phyloP scores from a whole-genome alignment of 352 stramenopile species.

The Phytopythium aichiense region DNA sequence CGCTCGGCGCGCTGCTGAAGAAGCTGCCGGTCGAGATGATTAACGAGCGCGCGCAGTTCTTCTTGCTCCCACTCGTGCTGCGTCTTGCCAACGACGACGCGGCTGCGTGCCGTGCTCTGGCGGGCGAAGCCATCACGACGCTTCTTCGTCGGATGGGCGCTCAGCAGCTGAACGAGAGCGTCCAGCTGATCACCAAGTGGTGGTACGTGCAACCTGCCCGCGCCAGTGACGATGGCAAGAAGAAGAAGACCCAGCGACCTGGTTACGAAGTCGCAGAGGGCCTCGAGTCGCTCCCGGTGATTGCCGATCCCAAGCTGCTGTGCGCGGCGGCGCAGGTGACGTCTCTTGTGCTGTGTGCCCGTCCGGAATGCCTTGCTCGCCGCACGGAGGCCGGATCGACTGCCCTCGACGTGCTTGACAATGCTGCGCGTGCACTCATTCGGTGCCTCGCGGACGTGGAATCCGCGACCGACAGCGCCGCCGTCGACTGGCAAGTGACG shows the following conservation, averaged over 20 bases:
- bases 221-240: slow-evolving; percentile 13
- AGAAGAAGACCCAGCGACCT: slow-evolving; percentile 1
- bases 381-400: background rate
- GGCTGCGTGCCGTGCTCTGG: slow-evolving; percentile 80
- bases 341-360: slow-evolving; percentile 60
- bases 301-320: slow-evolving; percentile 42
- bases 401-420: slow-evolving; percentile 35
- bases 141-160: slow-evolving; percentile 89
- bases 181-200: slow-evolving; percentile 88
- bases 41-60: slow-evolving; percentile 90
- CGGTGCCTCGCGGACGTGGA: slow-evolving; percentile 33
- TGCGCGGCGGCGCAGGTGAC: slow-evolving; percentile 73
- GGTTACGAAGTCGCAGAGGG: background rate
- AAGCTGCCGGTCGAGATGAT: slow-evolving; percentile 91
- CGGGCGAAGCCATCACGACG: slow-evolving; percentile 73
- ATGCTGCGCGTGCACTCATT: slow-evolving; percentile 32
- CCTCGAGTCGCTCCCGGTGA: background rate
- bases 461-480: slow-evolving; percentile 31
- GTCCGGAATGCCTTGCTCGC: slow-evolving; percentile 75
- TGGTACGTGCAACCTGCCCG: slow-evolving; percentile 32
- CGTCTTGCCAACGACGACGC: slow-evolving; percentile 95
- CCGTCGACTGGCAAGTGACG: slow-evolving; percentile 60
- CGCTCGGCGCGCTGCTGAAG: slow-evolving; percentile 85
- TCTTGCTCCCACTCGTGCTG: slow-evolving; percentile 95
- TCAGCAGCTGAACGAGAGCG: slow-evolving; percentile 86